Evolutionary conservation across 2,329 filamentous ascomycete genomes (phyloP), one percentile per base, ranked within the genome.

Genomic region (Rhexocercosporidium sp.): DNA sequence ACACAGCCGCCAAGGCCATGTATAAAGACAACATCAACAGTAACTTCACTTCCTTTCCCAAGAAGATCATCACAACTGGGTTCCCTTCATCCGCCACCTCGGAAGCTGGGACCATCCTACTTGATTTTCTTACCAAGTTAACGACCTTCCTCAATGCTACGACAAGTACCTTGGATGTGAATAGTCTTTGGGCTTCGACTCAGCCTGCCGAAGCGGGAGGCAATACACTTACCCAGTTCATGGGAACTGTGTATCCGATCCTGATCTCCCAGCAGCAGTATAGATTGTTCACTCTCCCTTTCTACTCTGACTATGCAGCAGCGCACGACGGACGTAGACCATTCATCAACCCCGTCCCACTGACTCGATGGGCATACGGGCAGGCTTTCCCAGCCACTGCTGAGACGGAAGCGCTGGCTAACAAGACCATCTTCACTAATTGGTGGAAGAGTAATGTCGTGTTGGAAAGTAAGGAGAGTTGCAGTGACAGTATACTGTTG

Each of bases 301-400:
- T 85, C 72, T 84, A 83, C 66, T 77, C 76, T 4, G 82, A 84
- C 69, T 86, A 85, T 67, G 82, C 81, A 0, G 79, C 80, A 0
- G 77, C 75, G 0, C 75, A 85, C 66, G 77, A 79, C 37, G 83
- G 82, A 2, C 79, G 82, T 4, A 73, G 70, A 1, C 84, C 84
- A 0, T 85, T 84, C 61, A 77, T 86, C 49, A 81, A 85, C 64
- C 84, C 84, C 0, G 79, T 80, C 0, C 83, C 84, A 0, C 69
- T 83, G 1, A 77, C 78, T 0, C 81, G 84, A 12, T 85, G 83
- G 81, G 77, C 76, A 9, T 86, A 79, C 74, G 83, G 81, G 2
- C 79, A 82, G 39, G 77, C 78, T 41, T 76, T 78, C 1, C 74
- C 78, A 1, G 77, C 78, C 3, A 72, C 73, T 2, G 77, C 78